Evolutionary conservation across 2,329 filamentous ascomycete species (phyloP).

Genomic region (Clonostachys rosea): DNA sequence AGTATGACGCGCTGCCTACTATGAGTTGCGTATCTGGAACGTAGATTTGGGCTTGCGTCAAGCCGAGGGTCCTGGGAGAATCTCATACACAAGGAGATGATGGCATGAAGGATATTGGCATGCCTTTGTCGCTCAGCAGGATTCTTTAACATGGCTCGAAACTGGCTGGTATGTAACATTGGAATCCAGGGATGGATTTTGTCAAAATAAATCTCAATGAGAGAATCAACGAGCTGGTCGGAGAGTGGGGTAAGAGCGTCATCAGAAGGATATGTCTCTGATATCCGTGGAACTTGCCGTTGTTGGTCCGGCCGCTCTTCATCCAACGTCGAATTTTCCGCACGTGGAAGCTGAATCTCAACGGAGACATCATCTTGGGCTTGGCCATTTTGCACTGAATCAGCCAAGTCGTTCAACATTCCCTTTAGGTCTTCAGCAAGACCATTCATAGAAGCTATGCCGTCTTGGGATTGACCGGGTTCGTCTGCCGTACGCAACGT

Average conservation of each 20-base stretch:
- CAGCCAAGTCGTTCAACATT: not conserved
- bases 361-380: too few relatives aligned
- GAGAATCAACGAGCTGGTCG: slow-evolving; percentile 21
- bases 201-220: slow-evolving; percentile 27
- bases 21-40: slow-evolving; percentile 10
- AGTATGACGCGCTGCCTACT: slow-evolving; percentile 21
- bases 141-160: slow-evolving; percentile 11
- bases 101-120: slow-evolving; percentile 26
- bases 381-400: too few relatives aligned
- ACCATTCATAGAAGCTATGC: not conserved
- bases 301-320: not conserved
- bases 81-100: slow-evolving; percentile 17
- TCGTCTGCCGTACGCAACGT: not conserved
- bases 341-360: not conserved
- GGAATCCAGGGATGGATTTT: slow-evolving; percentile 31
- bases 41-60: slow-evolving; percentile 8
- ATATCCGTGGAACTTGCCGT: too few relatives aligned
- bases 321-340: not conserved
- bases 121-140: slow-evolving; percentile 10
- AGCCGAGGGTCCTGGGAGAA: slow-evolving; percentile 18
- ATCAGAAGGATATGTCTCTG: not conserved
- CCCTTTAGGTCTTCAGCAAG: not conserved
- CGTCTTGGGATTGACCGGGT: not conserved
- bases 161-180: slow-evolving; percentile 15
- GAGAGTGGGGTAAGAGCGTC: slow-evolving; percentile 4